Conservation (phyloP, 129 eudicot species). For the Flaveria sonorensis region DNA sequence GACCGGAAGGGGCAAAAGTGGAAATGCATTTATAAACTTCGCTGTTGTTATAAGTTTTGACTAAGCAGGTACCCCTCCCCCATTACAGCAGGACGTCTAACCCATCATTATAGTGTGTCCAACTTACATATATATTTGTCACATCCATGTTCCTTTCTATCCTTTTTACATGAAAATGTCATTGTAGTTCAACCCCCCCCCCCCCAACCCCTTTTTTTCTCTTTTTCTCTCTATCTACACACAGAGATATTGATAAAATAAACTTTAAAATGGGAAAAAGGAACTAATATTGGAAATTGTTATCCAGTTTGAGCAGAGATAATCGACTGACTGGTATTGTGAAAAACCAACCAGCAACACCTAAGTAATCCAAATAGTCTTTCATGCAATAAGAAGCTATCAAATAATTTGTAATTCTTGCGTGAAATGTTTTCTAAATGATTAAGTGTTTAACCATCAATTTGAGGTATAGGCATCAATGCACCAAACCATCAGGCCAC, state of each 20-base stretch:
- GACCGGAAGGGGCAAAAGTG: too few relatives aligned
- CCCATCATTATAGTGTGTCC: too few relatives aligned
- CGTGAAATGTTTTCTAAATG: neutral
- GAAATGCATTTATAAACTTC: too few relatives aligned
- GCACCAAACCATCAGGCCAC: neutral
- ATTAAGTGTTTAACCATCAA: neutral
- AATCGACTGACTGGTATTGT: conserved; percentile 3
- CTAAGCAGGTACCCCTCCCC: too few relatives aligned
- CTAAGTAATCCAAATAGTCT: neutral
- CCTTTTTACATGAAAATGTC: too few relatives aligned
- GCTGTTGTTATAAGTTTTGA: too few relatives aligned
- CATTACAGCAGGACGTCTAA: too few relatives aligned
- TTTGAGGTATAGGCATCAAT: neutral
- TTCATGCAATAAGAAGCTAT: conserved; percentile 6
- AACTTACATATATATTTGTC: too few relatives aligned
- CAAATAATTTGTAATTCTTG: conserved; percentile 11
- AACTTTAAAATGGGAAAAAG: neutral
- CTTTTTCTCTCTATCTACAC: too few relatives aligned
- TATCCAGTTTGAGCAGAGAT: conserved; percentile 14
- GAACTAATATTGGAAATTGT: neutral
- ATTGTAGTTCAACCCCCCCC: too few relatives aligned
- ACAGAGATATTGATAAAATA: neutral
- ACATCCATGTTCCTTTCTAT: too few relatives aligned
- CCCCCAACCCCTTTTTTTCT: too few relatives aligned
- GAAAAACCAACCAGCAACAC: neutral